phyloP scores from a whole-genome alignment of 228 moss, liverwort and hornwort species.

The Sphagnum magellanicum region DNA sequence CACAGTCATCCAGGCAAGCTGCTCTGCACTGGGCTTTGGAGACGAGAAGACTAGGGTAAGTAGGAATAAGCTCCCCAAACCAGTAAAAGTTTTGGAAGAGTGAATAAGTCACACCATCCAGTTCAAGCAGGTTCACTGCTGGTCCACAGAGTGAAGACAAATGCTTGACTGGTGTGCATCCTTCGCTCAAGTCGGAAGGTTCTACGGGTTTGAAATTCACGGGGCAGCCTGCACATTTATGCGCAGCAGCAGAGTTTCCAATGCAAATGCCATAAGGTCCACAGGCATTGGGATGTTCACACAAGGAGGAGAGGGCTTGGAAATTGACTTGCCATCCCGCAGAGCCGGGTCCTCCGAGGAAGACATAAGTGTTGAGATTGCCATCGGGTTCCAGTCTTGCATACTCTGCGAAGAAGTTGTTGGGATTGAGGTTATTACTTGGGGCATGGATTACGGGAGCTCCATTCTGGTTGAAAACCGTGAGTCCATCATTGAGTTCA shows the following conservation, averaged over 20 bases:
- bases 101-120: background rate
- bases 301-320: constrained; percentile 12
- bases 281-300: constrained; percentile 19
- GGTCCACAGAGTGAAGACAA: background rate
- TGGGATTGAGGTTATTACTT: background rate
- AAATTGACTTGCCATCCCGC: background rate
- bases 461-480: background rate
- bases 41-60: background rate
- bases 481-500: background rate
- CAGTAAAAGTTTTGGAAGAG: background rate
- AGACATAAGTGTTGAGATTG: background rate
- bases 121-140: background rate
- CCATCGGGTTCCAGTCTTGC: constrained; percentile 19
- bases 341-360: background rate
- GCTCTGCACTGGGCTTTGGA: background rate
- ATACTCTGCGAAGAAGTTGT: background rate
- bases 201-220: background rate
- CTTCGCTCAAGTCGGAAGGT: background rate
- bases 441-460: background rate
- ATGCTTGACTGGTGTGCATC: background rate
- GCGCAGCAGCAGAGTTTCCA: background rate
- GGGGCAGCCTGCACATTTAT: background rate
- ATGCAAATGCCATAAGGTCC: constrained; percentile 23
- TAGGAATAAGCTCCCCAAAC: background rate
- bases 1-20: background rate